Conservation (phyloP, 768 basidiomycete genomes). For the Termitomyces bulborhizus region DNA sequence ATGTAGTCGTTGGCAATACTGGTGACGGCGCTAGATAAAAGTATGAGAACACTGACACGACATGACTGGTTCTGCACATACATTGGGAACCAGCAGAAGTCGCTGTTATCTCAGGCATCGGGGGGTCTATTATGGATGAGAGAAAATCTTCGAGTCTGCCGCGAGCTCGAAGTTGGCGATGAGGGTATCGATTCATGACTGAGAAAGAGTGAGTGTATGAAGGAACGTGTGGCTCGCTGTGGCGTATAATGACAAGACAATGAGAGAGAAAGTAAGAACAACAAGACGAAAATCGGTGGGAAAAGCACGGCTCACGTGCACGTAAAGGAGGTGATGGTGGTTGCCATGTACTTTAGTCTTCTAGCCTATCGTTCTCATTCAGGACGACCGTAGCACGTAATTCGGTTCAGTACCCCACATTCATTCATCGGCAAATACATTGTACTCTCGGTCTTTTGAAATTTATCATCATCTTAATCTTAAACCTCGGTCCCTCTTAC, state of each 20-base stretch:
- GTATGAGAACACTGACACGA: neutral
- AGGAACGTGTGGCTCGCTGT: conserved; percentile 13
- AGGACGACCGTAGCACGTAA: neutral
- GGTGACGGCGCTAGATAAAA: neutral
- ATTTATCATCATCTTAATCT: neutral
- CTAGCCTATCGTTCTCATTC: too few species aligned
- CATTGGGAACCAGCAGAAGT: neutral
- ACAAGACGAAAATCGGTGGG: neutral
- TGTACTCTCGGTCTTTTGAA: too few species aligned
- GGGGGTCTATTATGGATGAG: too few species aligned
- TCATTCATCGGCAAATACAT: neutral
- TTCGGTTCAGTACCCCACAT: neutral
- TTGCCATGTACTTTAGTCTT: neutral
- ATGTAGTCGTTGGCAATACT: neutral
- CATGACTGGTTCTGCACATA: neutral
- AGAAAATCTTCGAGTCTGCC: too few species aligned
- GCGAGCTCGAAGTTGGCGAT: conserved; percentile 20
- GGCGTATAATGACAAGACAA: neutral
- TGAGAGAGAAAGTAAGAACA: neutral
- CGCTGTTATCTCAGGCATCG: too few species aligned
- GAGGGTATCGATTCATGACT: conserved; percentile 23
- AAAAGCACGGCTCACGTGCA: neutral
- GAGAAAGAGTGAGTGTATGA: conserved; percentile 9
- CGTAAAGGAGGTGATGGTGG: neutral
- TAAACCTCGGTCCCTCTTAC: too few species aligned